A percentile compares a stretch with the other conserved stretches of the same genome.
Evolutionary conservation across 2,329 filamentous ascomycete species (phyloP).

Genomic region (Talaromyces sp.): DNA sequence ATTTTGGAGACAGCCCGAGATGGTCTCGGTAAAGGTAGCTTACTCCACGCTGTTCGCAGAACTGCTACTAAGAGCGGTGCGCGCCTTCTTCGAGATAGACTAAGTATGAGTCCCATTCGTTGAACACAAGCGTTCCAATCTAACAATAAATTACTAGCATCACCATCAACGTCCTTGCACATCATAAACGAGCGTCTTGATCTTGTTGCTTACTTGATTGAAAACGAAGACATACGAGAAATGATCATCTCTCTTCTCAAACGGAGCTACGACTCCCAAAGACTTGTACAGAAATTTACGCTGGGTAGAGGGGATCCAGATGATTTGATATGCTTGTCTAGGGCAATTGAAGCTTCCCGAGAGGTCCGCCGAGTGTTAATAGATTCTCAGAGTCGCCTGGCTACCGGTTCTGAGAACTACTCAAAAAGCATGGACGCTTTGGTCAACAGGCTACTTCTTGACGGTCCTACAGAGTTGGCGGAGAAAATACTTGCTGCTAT

Average conservation of each 20-base stretch:
- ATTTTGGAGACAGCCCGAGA: conserved; percentile 82
- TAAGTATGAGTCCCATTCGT: conserved; percentile 49
- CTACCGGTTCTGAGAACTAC: conserved; percentile 23
- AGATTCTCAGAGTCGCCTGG: conserved; percentile 14
- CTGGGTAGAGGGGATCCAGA: conserved; percentile 87
- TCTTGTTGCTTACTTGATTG: conserved; percentile 69
- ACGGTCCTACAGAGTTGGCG: conserved; percentile 63
- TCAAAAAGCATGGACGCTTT: conserved; percentile 22
- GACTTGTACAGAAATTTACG: conserved; percentile 89
- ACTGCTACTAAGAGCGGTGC: conserved; percentile 91
- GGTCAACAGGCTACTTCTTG: conserved; percentile 41
- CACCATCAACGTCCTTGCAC: conserved; percentile 79
- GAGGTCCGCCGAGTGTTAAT: conserved; percentile 48
- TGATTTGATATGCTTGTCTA: conserved; percentile 76
- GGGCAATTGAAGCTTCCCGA: conserved; percentile 69
- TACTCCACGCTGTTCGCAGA: conserved; percentile 80
- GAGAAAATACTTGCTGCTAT: conserved; percentile 69
- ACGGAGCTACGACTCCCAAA: conserved; percentile 76
- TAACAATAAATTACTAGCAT: conserved; percentile 39
- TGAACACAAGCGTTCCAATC: conserved; percentile 13
- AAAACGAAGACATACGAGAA: conserved; percentile 62
- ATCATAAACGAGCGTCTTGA: conserved; percentile 76
- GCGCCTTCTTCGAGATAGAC: conserved; percentile 72
- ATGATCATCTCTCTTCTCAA: conserved; percentile 62
- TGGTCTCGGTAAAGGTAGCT: conserved; percentile 69